Evolutionary conservation across 345 rosid species (phyloP).

Genomic region (Excoecaria cochinchinensis): DNA sequence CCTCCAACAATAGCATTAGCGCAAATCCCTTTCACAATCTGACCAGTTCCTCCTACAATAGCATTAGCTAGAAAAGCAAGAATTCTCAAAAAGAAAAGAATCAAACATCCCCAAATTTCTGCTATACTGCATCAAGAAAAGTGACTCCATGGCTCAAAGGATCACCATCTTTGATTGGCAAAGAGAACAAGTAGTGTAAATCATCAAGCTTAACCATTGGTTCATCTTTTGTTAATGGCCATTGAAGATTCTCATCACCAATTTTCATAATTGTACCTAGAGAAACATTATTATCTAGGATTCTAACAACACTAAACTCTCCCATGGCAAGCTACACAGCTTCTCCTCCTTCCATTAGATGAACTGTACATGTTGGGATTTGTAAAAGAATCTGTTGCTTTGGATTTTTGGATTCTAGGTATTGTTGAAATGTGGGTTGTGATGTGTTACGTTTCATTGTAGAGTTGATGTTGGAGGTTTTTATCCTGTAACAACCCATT

Average conservation of each 20-base stretch:
- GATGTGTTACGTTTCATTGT: constrained; percentile 19
- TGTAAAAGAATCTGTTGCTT: constrained; percentile 51
- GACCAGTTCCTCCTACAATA: constrained; percentile 95
- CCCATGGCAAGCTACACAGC: constrained; percentile 66
- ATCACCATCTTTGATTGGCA: constrained; percentile 72
- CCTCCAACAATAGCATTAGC: too few relatives aligned
- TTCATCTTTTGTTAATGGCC: constrained; percentile 92
- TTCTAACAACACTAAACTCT: constrained; percentile 54
- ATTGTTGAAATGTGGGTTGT: constrained; percentile 14
- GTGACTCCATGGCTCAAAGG: constrained; percentile 81
- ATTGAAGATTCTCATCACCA: constrained; percentile 60
- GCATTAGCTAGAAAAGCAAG: constrained; percentile 83
- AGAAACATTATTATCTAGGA: constrained; percentile 51
- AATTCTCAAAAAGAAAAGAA: constrained; percentile 55
- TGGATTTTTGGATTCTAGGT: constrained; percentile 33
- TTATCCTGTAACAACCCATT: constrained; percentile 55
- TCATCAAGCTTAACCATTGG: constrained; percentile 78
- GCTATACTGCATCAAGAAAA: constrained; percentile 39
- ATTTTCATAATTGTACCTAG: constrained; percentile 67
- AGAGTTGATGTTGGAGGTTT: constrained; percentile 24
- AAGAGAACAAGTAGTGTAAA: constrained; percentile 68
- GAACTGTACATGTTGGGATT: constrained; percentile 68
- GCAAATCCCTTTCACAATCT: constrained; percentile 80
- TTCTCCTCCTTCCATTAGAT: constrained; percentile 73
- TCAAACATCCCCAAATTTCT: constrained; percentile 48